Evolutionary conservation across 148 eudicot species (phyloP), one percentile per base, ranked within the genome.

Genomic region (Pharnaceum exiguum): DNA sequence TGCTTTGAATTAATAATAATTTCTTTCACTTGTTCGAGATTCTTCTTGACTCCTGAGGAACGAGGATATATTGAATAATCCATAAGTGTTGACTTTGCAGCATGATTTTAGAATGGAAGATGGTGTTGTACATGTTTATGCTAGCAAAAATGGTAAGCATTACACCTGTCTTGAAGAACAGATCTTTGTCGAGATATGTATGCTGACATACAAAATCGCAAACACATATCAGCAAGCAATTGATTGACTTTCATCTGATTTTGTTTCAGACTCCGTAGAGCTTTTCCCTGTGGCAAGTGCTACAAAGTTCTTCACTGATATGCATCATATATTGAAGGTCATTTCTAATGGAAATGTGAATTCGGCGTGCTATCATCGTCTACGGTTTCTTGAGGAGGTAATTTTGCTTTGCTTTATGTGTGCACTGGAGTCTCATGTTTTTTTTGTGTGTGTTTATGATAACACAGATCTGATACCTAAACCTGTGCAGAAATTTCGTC

Each of bases 331-430:
- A 46, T 75, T 86, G 32, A 80, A 79, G 63, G 70, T 86, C 56
- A 45, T 74, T 31, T 78, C 94, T 39, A 65, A 57, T 59, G 94
- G 89, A 65, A 80, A 82, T 70, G 85, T 77, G 67, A 81, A 74
- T 16, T 79, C 94, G 31, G 74, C 81, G 17, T 86, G 94, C 51
- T 73, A 80, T 77, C 88, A 80, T 53, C 83, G 94, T 39, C 72
- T 86, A 27, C 62, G 83, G 47, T 83, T 82, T 67, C 84, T 82
- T 37, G 94, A 86, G 61, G 88, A 86, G 85, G 94, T 86, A 63
- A 46, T 42, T 51, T 42, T 12, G 29, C n/a, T 42, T 29, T 57
- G 7, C 16, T 7, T 35, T 19, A 36, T 18, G 23, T 54, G 19
- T 15, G 25, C 25, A 52, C 31, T 6, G 22, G 26, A 57, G 68